A percentile compares a stretch with the other conserved stretches of the same genome.
Conservation (phyloP, 768 basidiomycete species). For the Guyanaporus albipodus region DNA sequence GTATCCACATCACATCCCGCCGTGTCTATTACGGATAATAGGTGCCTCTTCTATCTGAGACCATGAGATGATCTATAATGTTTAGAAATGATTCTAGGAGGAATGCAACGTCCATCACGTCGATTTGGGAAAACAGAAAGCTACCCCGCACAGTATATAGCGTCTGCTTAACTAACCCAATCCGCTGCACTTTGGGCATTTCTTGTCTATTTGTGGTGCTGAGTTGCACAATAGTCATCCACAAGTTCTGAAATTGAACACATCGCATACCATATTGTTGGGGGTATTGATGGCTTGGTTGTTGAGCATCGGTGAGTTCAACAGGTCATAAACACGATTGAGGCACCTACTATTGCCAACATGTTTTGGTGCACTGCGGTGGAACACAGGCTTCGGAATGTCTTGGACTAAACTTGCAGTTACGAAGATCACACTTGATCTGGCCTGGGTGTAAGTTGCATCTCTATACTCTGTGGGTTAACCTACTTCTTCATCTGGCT, state of each 20-base stretch:
- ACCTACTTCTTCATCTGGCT: slow-evolving; percentile 60
- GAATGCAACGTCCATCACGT: slow-evolving; percentile 10
- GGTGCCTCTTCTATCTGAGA: slow-evolving; percentile 3
- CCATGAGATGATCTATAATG: slow-evolving; percentile 7
- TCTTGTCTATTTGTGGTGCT: slow-evolving; percentile 59
- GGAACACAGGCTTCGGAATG: slow-evolving; percentile 50
- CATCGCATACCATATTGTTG: slow-evolving; percentile 55
- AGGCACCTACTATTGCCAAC: slow-evolving; percentile 66
- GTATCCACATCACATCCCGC: slow-evolving; percentile 2
- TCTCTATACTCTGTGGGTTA: background rate
- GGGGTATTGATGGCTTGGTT: slow-evolving; percentile 52
- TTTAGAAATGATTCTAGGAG: slow-evolving; percentile 1
- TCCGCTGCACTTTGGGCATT: slow-evolving; percentile 43
- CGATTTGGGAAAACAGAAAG: slow-evolving; percentile 3
- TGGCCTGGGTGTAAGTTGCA: slow-evolving; percentile 27
- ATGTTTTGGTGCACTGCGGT: slow-evolving; percentile 50
- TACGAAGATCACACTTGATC: slow-evolving; percentile 59
- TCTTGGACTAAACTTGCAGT: slow-evolving; percentile 60
- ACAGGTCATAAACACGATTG: background rate
- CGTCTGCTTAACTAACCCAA: slow-evolving; percentile 13
- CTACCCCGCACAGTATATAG: slow-evolving; percentile 3
- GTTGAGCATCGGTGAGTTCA: slow-evolving; percentile 10
- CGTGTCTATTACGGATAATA: slow-evolving; percentile 9
- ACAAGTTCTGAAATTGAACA: slow-evolving; percentile 5
- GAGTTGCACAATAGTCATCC: slow-evolving; percentile 10